Conservation (phyloP, 345 rosid genomes). For the Moringa oleifera region DNA sequence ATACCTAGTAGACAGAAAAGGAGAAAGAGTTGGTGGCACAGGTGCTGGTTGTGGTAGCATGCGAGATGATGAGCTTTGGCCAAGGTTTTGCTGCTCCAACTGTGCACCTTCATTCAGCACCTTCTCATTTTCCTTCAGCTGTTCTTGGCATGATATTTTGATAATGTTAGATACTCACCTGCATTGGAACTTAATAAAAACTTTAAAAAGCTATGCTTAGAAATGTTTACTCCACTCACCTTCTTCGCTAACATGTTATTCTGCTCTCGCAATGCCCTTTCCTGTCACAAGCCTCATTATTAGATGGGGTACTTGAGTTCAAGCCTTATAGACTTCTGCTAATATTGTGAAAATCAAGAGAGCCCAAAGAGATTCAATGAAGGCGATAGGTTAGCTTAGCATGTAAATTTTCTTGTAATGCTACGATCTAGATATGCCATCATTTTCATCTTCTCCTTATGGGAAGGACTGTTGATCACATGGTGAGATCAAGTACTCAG, state of each 20-base stretch:
- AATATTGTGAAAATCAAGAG: no score
- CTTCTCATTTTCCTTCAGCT: conserved; percentile 40
- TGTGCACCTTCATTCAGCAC: conserved; percentile 19
- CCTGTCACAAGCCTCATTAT: conserved; percentile 34
- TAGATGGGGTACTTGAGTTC: no score
- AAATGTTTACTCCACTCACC: conserved; percentile 29
- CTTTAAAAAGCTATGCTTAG: background rate
- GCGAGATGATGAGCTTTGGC: conserved; percentile 19
- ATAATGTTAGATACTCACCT: conserved; percentile 3
- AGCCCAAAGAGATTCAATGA: no score
- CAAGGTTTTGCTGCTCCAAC: conserved; percentile 28
- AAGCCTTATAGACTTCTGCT: no score
- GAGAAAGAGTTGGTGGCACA: conserved; percentile 19
- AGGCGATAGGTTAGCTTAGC: no score
- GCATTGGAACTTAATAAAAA: background rate
- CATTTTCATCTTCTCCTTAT: no score
- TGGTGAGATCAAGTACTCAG: no score
- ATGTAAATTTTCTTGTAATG: no score
- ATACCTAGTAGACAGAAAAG: conserved; percentile 48
- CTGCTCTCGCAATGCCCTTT: conserved; percentile 45
- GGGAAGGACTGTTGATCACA: no score
- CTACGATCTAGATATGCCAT: no score
- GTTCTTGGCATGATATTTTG: background rate
- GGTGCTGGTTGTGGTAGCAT: conserved; percentile 19
- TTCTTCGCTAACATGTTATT: conserved; percentile 47